Percentiles rank a stretch among this genome's conserved stretches.
These are phyloP conservation scores for Yarrowia bubula DNA, from an alignment of 805 yeast species.

Conservation along the genomic window DNA sequence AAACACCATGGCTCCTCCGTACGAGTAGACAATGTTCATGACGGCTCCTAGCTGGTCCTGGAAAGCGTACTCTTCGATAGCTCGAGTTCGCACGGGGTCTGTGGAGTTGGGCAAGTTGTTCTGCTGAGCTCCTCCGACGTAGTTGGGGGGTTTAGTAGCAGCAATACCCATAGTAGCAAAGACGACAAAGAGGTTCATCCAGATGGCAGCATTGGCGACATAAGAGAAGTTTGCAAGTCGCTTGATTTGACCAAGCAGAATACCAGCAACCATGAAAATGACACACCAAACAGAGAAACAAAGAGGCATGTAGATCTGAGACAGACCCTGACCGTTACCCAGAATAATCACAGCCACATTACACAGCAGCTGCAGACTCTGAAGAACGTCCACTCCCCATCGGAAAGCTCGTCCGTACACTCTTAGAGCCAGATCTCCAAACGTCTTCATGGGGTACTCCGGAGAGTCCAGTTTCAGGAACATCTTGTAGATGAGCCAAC, in stretches of 20 bases:
- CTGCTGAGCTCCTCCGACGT: slow-evolving; percentile 28
- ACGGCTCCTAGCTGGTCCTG: slow-evolving; percentile 30
- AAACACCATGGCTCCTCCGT: slow-evolving; percentile 49
- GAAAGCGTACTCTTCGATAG: slow-evolving; percentile 19
- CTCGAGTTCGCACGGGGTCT: slow-evolving; percentile 26
- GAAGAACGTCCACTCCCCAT: slow-evolving; percentile 40
- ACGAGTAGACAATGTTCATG: slow-evolving; percentile 47
- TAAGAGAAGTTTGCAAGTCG: slow-evolving; percentile 42
- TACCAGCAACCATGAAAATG: slow-evolving; percentile 44
- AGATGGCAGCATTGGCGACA: slow-evolving; percentile 45
- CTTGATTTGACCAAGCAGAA: slow-evolving; percentile 44
- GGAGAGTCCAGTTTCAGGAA: slow-evolving; percentile 42
- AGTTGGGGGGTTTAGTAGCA: slow-evolving; percentile 39
- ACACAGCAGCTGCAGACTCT: slow-evolving; percentile 44
- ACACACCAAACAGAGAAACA: slow-evolving; percentile 44
- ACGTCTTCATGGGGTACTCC: slow-evolving; percentile 45
- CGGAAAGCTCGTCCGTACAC: slow-evolving; percentile 40
- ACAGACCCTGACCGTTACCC: slow-evolving; percentile 43
- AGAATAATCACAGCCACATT: slow-evolving; percentile 45
- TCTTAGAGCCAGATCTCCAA: slow-evolving; percentile 44
- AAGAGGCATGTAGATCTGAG: slow-evolving; percentile 39
- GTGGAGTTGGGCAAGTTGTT: slow-evolving; percentile 18
- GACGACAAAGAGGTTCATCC: slow-evolving; percentile 45
- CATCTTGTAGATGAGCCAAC: slow-evolving; percentile 40
- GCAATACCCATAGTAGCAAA: slow-evolving; percentile 46